Evolutionary conservation across 1,284 basidiomycete genomes (phyloP).

Genomic region (Rhodotorula sp.): DNA sequence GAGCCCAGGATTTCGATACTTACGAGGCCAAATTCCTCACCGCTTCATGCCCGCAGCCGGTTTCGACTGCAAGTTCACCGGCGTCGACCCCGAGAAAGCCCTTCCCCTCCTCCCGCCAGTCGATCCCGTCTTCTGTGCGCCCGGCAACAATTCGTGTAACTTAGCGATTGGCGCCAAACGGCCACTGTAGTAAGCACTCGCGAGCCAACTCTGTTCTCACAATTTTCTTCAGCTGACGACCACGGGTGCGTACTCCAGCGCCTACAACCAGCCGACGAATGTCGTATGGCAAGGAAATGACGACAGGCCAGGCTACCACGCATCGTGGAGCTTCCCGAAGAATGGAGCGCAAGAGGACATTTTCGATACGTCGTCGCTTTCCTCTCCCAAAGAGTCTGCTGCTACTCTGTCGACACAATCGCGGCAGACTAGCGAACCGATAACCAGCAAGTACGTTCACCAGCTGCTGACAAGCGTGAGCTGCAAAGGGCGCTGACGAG

Average conservation of each 20-base stretch:
- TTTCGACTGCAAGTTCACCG: constrained; percentile 18
- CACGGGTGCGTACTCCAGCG: not conserved
- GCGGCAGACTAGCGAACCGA: not conserved
- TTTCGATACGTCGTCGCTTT: constrained; percentile 8
- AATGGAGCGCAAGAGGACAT: constrained; percentile 34
- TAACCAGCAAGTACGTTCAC: no score
- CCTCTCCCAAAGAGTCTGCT: not conserved
- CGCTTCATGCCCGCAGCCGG: not conserved
- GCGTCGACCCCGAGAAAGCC: not conserved
- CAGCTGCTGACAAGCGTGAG: no score
- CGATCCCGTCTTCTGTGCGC: constrained; percentile 22
- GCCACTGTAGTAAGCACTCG: constrained; percentile 10
- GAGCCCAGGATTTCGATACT: not conserved
- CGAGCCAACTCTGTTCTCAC: not conserved
- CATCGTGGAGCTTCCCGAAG: constrained; percentile 7
- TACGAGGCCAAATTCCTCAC: not conserved
- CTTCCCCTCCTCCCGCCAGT: constrained; percentile 15
- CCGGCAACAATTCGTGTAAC: not conserved
- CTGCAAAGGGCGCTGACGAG: no score
- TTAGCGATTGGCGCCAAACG: constrained; percentile 27
- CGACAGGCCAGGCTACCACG: constrained; percentile 20
- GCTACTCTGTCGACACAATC: not conserved
- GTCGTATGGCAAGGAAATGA: constrained; percentile 16
- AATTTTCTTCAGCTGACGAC: not conserved
- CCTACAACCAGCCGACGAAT: constrained; percentile 24